These are phyloP conservation scores for Hirschfeldia incana DNA, from an alignment of 345 rosid genomes.

Conservation along the genomic window DNA sequence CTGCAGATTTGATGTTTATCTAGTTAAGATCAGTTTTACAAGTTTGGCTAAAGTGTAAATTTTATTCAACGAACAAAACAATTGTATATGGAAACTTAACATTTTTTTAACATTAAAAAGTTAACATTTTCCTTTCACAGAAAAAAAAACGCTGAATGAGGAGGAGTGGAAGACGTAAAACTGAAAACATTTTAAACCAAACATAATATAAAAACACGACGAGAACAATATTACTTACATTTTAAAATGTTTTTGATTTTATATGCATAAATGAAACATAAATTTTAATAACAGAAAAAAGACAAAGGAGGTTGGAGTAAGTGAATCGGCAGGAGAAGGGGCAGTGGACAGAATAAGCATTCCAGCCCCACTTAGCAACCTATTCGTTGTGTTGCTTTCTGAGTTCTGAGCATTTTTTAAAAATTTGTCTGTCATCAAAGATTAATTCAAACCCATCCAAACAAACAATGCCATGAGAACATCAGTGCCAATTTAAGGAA, in stretches of 20 bases:
- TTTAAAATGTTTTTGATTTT: neutral
- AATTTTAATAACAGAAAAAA: neutral
- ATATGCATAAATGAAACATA: neutral
- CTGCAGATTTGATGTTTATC: neutral
- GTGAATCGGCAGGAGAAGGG: slow-evolving; percentile 23
- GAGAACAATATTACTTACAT: neutral
- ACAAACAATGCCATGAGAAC: slow-evolving; percentile 7
- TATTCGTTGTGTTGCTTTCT: slow-evolving; percentile 33
- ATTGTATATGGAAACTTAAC: neutral
- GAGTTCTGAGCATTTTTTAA: slow-evolving; percentile 7
- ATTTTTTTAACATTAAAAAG: no score
- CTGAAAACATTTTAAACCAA: neutral
- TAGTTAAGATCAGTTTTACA: slow-evolving; percentile 1
- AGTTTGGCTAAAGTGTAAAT: slow-evolving; percentile 7
- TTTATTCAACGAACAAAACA: neutral
- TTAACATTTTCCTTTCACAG: neutral
- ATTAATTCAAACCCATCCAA: slow-evolving; percentile 11
- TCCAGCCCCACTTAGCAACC: slow-evolving; percentile 40
- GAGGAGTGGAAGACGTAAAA: neutral
- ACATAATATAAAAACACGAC: neutral
- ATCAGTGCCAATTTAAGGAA: neutral
- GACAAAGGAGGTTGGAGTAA: slow-evolving; percentile 5
- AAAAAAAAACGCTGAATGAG: neutral
- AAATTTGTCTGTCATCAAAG: neutral
- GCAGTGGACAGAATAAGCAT: slow-evolving; percentile 23